These are phyloP conservation scores for Nematodospora anomalae DNA, from an alignment of 1,139 yeast genomes.

Conservation along the genomic window DNA sequence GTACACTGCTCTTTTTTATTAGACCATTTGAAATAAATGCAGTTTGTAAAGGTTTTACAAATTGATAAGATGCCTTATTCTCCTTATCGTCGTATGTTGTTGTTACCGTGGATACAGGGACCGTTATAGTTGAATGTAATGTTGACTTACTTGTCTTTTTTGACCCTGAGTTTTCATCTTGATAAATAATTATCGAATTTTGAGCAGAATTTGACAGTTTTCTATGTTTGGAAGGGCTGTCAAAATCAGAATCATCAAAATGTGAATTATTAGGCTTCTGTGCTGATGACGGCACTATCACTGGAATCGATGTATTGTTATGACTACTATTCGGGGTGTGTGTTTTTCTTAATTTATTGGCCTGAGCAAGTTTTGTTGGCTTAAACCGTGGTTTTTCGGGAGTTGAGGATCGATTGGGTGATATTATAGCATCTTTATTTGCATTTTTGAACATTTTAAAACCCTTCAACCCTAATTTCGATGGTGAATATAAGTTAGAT, in stretches of 20 bases:
- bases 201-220: conserved; percentile 23
- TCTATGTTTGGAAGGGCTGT: conserved; percentile 38
- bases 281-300: conserved; percentile 21
- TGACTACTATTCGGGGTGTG: conserved; percentile 15
- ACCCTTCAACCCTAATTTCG: conserved; percentile 31
- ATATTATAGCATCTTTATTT: conserved; percentile 31
- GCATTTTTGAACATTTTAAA: conserved; percentile 38
- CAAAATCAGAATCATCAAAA: conserved; percentile 30
- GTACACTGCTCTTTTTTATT: conserved; percentile 62
- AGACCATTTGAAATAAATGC: conserved; percentile 80
- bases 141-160: conserved; percentile 5
- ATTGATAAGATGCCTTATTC: conserved; percentile 54
- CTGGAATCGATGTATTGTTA: conserved; percentile 18
- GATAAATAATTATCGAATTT: conserved; percentile 19
- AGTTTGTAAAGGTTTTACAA: conserved; percentile 81
- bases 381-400: conserved; percentile 21
- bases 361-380: conserved; percentile 20
- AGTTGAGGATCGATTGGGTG: conserved; percentile 27
- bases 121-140: background rate
- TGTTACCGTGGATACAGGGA: background rate
- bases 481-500: conserved; percentile 29
- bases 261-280: conserved; percentile 16
- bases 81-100: conserved; percentile 32
- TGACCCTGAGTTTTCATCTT: conserved; percentile 15
- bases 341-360: conserved; percentile 15